Evolutionary conservation across 177 flowering plant genomes (phyloP), one percentile per base, ranked within the genome.

Genomic region (Vitis hybrid): DNA sequence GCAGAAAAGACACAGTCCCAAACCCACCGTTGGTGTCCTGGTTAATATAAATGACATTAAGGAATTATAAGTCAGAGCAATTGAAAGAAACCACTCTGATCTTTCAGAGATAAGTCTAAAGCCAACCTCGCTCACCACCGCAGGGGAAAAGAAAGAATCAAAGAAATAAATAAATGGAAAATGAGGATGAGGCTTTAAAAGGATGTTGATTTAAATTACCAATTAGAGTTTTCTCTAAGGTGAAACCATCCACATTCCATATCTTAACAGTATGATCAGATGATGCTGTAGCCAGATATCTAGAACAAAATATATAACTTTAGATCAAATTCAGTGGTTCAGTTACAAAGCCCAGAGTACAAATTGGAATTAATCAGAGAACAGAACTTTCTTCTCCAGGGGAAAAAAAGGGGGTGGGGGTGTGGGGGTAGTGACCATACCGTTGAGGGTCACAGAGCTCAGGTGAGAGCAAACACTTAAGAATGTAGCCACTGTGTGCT

Each of bases 1-100:
- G 91, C 99, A 34, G 97, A 91, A 77, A 91, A 93, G 11, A 89
- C 97, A 72, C 95, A 91, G 80, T 95, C 99, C 99, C 99, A 91
- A 10, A 95, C 99, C 99, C 99, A 93, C 14, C 97, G 92, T 50
- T 88, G 86, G 83, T 95, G 98, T 56, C 97, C 99, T 93, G 83
- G 45, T 51, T 70, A 74, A 23, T 39, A 39, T 39, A 39, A 39
- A 39, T 39, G 45, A 39, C 45, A 39, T 26, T 39, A 39, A 39
- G 9, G 45, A 39, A 39, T 39, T 39, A 39, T 39, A 39, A 39
- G 45, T 39, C 45, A 39, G 9, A 7, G 45, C 45, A 39, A 39
- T 39, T 0, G 45, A 39, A 39, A 39, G 45, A 39, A 39, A 7
- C 45, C 45, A 39, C 45, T 39, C 45, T 39, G 45, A 7, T 39